These are phyloP conservation scores for Kurtzmaniella quercitrusa DNA, from an alignment of 1,139 yeast species.

Conservation along the genomic window DNA sequence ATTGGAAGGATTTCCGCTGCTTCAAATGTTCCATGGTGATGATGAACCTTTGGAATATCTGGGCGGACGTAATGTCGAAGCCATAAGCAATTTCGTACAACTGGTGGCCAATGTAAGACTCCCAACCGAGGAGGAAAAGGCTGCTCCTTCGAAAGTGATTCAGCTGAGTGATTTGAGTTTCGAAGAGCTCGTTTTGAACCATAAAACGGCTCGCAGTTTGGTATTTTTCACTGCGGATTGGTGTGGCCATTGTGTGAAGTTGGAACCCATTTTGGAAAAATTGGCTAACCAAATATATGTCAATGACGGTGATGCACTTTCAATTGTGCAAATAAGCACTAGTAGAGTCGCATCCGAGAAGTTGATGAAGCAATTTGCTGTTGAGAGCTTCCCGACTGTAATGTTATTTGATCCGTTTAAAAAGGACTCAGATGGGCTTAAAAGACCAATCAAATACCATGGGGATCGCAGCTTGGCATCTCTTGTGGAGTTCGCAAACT, in stretches of 20 bases:
- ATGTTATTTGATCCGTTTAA: slow-evolving; percentile 37
- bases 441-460: slow-evolving; percentile 34
- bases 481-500: slow-evolving; percentile 50
- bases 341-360: slow-evolving; percentile 42
- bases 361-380: slow-evolving; percentile 38
- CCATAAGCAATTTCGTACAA: slow-evolving; percentile 45
- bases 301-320: slow-evolving; percentile 26
- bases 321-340: slow-evolving; percentile 47
- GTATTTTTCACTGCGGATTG: slow-evolving; percentile 40
- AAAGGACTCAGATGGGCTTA: slow-evolving; percentile 30
- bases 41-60: slow-evolving; percentile 46
- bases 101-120: slow-evolving; percentile 28
- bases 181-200: slow-evolving; percentile 24
- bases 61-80: slow-evolving; percentile 45
- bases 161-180: slow-evolving; percentile 33
- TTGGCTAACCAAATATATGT: slow-evolving; percentile 31
- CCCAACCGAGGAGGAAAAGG: slow-evolving; percentile 13
- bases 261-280: slow-evolving; percentile 25
- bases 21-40: slow-evolving; percentile 52
- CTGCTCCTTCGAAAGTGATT: slow-evolving; percentile 15
- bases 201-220: slow-evolving; percentile 19
- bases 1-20: slow-evolving; percentile 62
- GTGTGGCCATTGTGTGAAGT: slow-evolving; percentile 22
- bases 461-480: slow-evolving; percentile 41
- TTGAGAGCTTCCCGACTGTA: slow-evolving; percentile 52